Evolutionary conservation across 225 moss, liverwort and hornwort genomes (phyloP).

Genomic region (Rhytidiadelphus loreus): DNA sequence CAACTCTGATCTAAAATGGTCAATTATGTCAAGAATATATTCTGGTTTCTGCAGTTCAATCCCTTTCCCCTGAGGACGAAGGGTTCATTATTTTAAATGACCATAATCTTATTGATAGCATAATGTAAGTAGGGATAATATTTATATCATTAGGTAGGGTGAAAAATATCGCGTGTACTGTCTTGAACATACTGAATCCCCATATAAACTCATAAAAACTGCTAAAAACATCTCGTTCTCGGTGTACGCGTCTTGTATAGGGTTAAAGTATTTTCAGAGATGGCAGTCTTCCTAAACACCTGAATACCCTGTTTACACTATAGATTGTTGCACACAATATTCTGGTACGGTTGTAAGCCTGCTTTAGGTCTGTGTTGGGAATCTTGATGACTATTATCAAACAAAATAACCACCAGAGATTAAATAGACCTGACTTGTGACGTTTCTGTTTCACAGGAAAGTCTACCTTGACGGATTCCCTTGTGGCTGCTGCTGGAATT

Average conservation of each 20-base stretch:
- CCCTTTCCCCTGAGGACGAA: no score
- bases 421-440: neutral
- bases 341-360: neutral
- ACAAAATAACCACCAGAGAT: neutral
- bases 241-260: no score
- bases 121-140: no score
- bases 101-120: no score
- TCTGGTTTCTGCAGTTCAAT: neutral
- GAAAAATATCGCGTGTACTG: neutral
- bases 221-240: no score
- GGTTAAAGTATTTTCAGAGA: neutral
- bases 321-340: no score
- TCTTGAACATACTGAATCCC: neutral
- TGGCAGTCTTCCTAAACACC: neutral
- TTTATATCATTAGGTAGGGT: neutral
- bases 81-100: no score
- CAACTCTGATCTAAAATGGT: no score
- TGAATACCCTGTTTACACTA: no score
- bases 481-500: conserved; percentile 51
- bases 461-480: conserved; percentile 42
- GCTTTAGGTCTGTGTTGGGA: neutral
- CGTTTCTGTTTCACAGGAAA: conserved; percentile 9
- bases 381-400: neutral
- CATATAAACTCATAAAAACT: neutral
- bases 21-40: no score